Evolutionary conservation across 805 yeast species (phyloP).

Genomic region (Cyberlindnera petersonii): DNA sequence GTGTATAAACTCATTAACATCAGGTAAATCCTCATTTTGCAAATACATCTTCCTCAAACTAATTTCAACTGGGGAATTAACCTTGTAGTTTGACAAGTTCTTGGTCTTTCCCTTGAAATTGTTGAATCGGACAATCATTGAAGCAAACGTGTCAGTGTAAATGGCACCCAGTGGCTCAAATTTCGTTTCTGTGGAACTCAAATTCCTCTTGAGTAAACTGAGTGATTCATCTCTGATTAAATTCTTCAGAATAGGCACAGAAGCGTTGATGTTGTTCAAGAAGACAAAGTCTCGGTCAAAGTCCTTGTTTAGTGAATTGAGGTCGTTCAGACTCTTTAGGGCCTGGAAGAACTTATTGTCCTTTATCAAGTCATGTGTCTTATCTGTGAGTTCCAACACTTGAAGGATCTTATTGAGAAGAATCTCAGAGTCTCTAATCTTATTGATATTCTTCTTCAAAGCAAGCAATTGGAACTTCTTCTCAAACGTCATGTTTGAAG

Average conservation of each 20-base stretch:
- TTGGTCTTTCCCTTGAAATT: slow-evolving; percentile 40
- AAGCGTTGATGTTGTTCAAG: slow-evolving; percentile 64
- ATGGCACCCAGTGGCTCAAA: slow-evolving; percentile 51
- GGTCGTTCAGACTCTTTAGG: slow-evolving; percentile 72
- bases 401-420: slow-evolving; percentile 71
- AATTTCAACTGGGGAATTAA: slow-evolving; percentile 83
- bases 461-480: slow-evolving; percentile 58
- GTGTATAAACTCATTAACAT: slow-evolving; percentile 40
- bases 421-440: slow-evolving; percentile 66
- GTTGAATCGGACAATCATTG: slow-evolving; percentile 60
- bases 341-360: slow-evolving; percentile 81
- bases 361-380: slow-evolving; percentile 74
- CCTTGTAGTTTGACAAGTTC: slow-evolving; percentile 51
- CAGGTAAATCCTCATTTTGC: slow-evolving; percentile 37
- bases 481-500: slow-evolving; percentile 62
- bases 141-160: slow-evolving; percentile 49
- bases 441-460: slow-evolving; percentile 57
- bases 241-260: slow-evolving; percentile 71
- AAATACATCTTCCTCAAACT: slow-evolving; percentile 60
- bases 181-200: slow-evolving; percentile 46
- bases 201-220: slow-evolving; percentile 60
- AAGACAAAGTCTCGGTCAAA: slow-evolving; percentile 70
- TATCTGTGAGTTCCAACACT: slow-evolving; percentile 81
- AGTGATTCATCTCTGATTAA: slow-evolving; percentile 74
- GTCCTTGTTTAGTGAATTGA: slow-evolving; percentile 66